Evolutionary conservation across 2,329 filamentous ascomycete species (phyloP).

Genomic region (Cladophialophora immunda): DNA sequence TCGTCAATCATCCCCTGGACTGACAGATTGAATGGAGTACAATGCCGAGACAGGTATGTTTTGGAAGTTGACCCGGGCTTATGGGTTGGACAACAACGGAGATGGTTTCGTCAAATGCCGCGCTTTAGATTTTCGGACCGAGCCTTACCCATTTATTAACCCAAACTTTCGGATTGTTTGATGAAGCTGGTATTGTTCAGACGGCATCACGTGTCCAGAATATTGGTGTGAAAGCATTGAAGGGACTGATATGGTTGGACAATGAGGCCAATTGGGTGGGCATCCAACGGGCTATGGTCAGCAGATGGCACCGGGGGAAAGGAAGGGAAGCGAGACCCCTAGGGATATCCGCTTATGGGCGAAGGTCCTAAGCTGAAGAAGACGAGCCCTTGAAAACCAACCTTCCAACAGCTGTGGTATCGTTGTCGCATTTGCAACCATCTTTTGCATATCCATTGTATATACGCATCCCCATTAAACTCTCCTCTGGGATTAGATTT

Average conservation of each 20-base stretch:
- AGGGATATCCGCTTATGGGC: background rate
- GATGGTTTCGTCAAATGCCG: constrained; percentile 6
- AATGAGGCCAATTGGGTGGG: background rate
- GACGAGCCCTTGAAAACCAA: background rate
- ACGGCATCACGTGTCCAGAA: background rate
- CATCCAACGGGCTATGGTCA: background rate
- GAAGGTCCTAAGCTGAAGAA: constrained; percentile 8
- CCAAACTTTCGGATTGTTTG: background rate
- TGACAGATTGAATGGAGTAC: background rate
- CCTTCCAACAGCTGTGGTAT: constrained; percentile 11
- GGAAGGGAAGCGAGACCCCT: background rate
- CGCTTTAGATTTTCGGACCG: constrained; percentile 9
- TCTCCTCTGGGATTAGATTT: background rate
- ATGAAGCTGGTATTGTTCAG: background rate
- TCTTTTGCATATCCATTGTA: constrained; percentile 16
- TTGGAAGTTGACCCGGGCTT: background rate
- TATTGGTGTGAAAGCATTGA: constrained; percentile 5
- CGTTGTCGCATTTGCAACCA: constrained; percentile 7
- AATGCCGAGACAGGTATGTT: background rate
- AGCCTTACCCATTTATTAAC: constrained; percentile 2
- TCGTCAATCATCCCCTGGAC: background rate
- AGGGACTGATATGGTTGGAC: background rate
- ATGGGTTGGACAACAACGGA: background rate
- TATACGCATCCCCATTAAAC: background rate
- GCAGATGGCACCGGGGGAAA: constrained; percentile 9